Percentiles rank a stretch among this genome's conserved stretches.
These are phyloP conservation scores for Erythrophleum fordii DNA, from an alignment of 306 rosid species.

Conservation along the genomic window DNA sequence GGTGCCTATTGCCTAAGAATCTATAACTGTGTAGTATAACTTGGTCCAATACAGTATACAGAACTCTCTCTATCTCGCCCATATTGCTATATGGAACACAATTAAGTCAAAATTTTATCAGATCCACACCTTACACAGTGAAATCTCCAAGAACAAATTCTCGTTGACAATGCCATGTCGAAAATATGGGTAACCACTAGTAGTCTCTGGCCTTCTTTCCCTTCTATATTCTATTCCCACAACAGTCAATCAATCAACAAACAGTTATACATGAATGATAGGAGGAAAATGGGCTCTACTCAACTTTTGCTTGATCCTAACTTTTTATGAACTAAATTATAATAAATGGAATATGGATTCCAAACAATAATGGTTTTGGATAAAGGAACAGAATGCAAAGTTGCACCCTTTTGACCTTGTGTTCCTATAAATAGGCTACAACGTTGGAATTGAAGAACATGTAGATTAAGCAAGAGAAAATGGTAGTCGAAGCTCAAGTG, in stretches of 20 bases:
- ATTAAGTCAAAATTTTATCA: slow-evolving; percentile 26
- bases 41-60: background rate
- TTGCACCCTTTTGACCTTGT: slow-evolving; percentile 36
- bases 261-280: background rate
- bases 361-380: background rate
- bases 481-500: background rate
- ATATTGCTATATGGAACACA: background rate
- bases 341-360: slow-evolving; percentile 6
- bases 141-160: slow-evolving; percentile 34
- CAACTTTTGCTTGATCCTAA: slow-evolving; percentile 36
- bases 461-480: background rate
- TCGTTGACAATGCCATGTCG: slow-evolving; percentile 37
- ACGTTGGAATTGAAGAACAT: background rate
- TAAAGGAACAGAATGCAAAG: background rate
- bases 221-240: slow-evolving; percentile 47
- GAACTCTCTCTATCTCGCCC: background rate
- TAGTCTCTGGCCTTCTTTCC: background rate
- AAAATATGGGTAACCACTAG: slow-evolving; percentile 27
- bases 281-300: slow-evolving; percentile 5
- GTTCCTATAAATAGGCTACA: slow-evolving; percentile 24
- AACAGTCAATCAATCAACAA: slow-evolving; percentile 19
- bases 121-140: background rate
- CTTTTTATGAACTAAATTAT: background rate
- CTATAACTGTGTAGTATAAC: background rate
- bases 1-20: background rate